Evolutionary conservation across 2,329 filamentous ascomycete genomes (phyloP).

Genomic region (Alternaria novae-zelandiae): DNA sequence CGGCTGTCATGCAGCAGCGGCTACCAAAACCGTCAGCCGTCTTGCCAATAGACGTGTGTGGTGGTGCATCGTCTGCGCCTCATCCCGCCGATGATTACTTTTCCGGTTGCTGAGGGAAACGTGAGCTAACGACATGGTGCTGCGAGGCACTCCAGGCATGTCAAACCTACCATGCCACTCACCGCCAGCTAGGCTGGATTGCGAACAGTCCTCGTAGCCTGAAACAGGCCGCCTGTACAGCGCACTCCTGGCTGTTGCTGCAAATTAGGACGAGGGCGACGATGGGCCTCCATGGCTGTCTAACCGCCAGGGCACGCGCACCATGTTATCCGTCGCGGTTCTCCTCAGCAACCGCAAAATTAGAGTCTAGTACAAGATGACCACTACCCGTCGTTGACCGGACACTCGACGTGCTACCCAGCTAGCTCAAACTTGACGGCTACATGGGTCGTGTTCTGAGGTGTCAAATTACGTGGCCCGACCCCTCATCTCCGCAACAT

Average conservation of each 20-base stretch:
- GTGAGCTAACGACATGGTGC: not conserved
- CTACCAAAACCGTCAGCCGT: not conserved
- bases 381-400: not conserved
- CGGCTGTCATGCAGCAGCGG: conserved; percentile 11
- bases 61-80: conserved; percentile 1
- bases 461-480: conserved; percentile 12
- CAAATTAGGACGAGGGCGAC: not conserved
- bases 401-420: not conserved
- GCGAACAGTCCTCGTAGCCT: not conserved
- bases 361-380: not conserved
- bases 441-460: conserved; percentile 1
- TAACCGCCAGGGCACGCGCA: not conserved
- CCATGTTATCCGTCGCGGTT: not conserved
- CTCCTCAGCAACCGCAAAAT: not conserved
- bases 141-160: not conserved
- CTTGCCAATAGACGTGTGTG: conserved; percentile 9
- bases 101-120: conserved; percentile 10
- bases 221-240: not conserved
- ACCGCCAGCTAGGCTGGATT: not conserved
- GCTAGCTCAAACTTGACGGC: not conserved
- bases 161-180: not conserved
- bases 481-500: conserved; percentile 14
- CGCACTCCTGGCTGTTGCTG: not conserved
- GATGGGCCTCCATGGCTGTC: not conserved
- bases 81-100: conserved; percentile 5